Conservation (phyloP, 176 grass and related monocot genomes). For the Oryza brachyantha region DNA sequence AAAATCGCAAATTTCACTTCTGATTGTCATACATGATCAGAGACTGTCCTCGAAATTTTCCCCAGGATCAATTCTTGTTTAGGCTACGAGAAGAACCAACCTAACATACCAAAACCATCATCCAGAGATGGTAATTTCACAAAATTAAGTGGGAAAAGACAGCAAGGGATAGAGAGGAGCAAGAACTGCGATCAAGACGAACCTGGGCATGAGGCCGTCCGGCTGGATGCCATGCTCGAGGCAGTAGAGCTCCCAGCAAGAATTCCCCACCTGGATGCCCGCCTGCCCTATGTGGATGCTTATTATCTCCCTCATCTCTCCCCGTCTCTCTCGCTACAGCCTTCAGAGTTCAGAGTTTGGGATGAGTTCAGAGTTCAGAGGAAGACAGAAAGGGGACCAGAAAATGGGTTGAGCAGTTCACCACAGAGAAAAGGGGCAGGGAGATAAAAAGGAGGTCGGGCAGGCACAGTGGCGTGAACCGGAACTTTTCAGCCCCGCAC, state of each 20-base stretch:
- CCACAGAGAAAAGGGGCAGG: neutral
- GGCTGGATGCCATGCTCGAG: conserved; percentile 85
- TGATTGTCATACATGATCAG: neutral
- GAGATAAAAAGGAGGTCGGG: neutral
- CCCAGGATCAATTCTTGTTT: neutral
- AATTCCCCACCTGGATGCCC: conserved; percentile 87
- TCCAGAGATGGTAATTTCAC: neutral
- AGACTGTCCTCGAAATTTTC: neutral
- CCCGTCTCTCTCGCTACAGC: neutral
- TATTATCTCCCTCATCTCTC: conserved; percentile 69
- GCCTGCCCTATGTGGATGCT: conserved; percentile 90
- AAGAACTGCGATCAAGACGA: conserved; percentile 11
- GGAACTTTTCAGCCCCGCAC: conserved; percentile 3
- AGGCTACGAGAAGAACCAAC: neutral
- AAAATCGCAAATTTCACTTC: neutral
- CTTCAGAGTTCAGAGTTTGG: conserved; percentile 7
- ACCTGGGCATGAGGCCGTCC: conserved; percentile 72
- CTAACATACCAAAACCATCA: neutral
- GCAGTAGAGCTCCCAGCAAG: conserved; percentile 91
- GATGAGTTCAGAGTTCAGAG: neutral
- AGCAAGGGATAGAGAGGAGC: neutral
- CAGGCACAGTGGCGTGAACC: conserved; percentile 21
- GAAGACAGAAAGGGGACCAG: conserved; percentile 13
- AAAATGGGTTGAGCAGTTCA: neutral
- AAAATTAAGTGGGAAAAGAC: neutral